These are phyloP conservation scores for carrot (Daucus carota) DNA, from an alignment of 129 eudicot genomes.

Conservation along the genomic window DNA sequence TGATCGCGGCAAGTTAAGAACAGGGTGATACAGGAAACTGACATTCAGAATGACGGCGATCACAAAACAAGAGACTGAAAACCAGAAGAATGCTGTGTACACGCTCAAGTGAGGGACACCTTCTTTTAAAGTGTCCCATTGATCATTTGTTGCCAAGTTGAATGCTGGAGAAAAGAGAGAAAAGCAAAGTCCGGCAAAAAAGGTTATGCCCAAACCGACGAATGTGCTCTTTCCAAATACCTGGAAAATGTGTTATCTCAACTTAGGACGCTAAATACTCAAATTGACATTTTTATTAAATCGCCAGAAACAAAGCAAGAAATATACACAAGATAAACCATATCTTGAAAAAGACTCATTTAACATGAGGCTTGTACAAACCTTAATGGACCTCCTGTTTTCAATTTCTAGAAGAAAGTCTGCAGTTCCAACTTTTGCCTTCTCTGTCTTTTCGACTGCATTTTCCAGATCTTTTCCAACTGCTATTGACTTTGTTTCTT, in stretches of 20 bases:
- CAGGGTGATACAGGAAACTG: conserved; percentile 56
- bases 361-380: conserved; percentile 9
- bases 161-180: conserved; percentile 86
- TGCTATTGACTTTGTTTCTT: conserved; percentile 21
- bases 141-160: conserved; percentile 86
- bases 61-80: conserved; percentile 68
- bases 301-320: background rate
- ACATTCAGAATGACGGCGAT: conserved; percentile 58
- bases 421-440: conserved; percentile 72
- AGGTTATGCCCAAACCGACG: conserved; percentile 57
- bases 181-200: conserved; percentile 70
- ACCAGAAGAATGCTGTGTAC: conserved; percentile 86
- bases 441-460: conserved; percentile 32
- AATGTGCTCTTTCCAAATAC: conserved; percentile 67
- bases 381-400: conserved; percentile 74
- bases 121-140: conserved; percentile 59
- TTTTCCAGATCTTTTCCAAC: conserved; percentile 37
- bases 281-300: background rate
- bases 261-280: background rate
- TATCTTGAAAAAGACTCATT: background rate
- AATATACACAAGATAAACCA: background rate
- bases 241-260: conserved; percentile 24
- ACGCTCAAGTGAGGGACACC: conserved; percentile 79
- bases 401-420: conserved; percentile 67
- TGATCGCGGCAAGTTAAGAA: conserved; percentile 52